Evolutionary conservation across 164 flowering plant genomes (phyloP).

Genomic region (Litsea cubeba): DNA sequence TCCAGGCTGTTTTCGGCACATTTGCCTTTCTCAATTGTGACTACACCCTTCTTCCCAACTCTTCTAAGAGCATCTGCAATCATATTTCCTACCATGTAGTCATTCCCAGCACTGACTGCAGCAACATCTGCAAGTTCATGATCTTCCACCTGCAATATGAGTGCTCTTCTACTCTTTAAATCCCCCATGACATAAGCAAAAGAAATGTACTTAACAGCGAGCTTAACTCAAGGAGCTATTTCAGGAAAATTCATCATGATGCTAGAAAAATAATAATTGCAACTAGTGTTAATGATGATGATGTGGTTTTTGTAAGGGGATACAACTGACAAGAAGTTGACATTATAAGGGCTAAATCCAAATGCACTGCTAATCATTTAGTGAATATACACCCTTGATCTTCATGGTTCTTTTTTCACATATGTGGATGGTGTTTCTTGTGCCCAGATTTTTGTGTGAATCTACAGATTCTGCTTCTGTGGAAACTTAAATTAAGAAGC

Average conservation of each 20-base stretch:
- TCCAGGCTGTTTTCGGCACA: constrained; percentile 46
- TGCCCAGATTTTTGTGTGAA: not conserved
- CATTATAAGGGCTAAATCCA: too few species aligned
- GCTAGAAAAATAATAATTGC: not conserved
- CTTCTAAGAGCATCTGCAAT: constrained; percentile 61
- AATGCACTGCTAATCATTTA: not conserved
- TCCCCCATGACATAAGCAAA: not conserved
- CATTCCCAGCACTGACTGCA: constrained; percentile 90
- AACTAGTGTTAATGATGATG: not conserved
- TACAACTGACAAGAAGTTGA: not conserved
- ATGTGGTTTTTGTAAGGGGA: not conserved
- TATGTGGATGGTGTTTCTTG: not conserved
- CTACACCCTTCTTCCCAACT: constrained; percentile 73
- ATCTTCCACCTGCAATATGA: constrained; percentile 67
- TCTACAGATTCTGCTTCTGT: not conserved
- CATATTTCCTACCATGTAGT: constrained; percentile 76
- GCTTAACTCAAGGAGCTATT: not conserved
- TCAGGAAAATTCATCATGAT: not conserved
- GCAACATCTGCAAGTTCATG: constrained; percentile 82
- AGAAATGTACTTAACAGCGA: not conserved
- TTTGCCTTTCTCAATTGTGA: constrained; percentile 74
- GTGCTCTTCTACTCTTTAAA: not conserved
- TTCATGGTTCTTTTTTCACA: not conserved
- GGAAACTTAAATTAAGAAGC: not conserved
- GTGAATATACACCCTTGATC: not conserved